Percentiles rank a stretch among this genome's conserved stretches.
phyloP scores from a whole-genome alignment of 805 yeast species.

The Saccharomycopsis synnaedendra region DNA sequence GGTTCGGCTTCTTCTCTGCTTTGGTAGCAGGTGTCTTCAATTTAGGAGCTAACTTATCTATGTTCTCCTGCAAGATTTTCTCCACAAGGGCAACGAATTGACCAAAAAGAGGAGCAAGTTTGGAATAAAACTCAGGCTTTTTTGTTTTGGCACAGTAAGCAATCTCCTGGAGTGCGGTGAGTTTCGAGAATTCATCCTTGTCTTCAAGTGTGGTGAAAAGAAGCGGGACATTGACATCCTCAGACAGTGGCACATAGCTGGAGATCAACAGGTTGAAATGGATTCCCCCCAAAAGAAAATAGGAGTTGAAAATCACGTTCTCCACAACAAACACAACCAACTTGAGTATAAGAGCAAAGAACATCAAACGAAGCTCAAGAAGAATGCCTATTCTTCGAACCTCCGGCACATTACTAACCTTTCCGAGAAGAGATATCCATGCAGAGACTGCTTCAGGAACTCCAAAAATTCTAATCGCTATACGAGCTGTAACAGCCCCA shows the following conservation, averaged over 20 bases:
- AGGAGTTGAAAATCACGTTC: constrained; percentile 10
- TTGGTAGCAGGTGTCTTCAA: not conserved
- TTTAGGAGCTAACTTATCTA: not conserved
- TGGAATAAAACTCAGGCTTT: constrained; percentile 3
- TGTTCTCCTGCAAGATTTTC: not conserved
- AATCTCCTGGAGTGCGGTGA: constrained; percentile 13
- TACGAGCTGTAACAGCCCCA: not conserved
- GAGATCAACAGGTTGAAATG: constrained; percentile 13
- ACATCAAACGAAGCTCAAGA: constrained; percentile 1
- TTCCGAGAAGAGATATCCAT: not conserved
- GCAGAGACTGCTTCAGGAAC: not conserved
- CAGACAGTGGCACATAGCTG: constrained; percentile 1
- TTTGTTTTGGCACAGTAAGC: constrained; percentile 3
- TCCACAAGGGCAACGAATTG: constrained; percentile 1
- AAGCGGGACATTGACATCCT: constrained; percentile 7
- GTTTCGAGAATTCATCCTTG: not conserved
- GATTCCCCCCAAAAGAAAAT: constrained; percentile 11
- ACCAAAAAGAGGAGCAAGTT: not conserved
- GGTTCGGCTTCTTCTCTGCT: not conserved
- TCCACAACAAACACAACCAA: not conserved
- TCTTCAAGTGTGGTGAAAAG: constrained; percentile 7
- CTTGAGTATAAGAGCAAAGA: constrained; percentile 7
- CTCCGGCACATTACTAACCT: not conserved
- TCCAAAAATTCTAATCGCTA: no score
- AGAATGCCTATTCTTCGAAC: not conserved